Evolutionary conservation across 306 rosid species (phyloP).

Genomic region (Senna tora): DNA sequence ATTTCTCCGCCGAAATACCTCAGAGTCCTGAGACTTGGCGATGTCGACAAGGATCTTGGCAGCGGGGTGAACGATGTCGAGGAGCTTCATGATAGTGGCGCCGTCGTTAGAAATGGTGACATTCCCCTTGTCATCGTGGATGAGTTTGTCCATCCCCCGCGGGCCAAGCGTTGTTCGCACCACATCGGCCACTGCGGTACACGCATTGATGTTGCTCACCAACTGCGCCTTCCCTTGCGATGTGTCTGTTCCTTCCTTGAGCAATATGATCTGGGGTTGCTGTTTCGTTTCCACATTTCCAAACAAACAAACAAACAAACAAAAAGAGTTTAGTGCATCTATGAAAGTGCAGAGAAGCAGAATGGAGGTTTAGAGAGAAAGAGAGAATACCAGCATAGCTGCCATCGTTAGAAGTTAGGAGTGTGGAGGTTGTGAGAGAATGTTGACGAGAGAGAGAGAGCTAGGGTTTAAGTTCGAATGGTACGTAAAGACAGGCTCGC

Average conservation of each 20-base stretch:
- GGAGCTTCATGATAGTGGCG: constrained; percentile 97
- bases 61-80: constrained; percentile 94
- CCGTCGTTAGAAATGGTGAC: constrained; percentile 98
- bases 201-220: constrained; percentile 95
- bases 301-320: constrained; percentile 19
- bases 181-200: constrained; percentile 92
- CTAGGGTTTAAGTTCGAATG: constrained; percentile 53
- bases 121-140: constrained; percentile 84
- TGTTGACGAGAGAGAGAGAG: background rate
- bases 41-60: constrained; percentile 95
- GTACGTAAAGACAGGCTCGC: background rate
- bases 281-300: constrained; percentile 52
- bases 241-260: constrained; percentile 96
- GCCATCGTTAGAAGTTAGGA: constrained; percentile 64
- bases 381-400: constrained; percentile 72
- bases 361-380: constrained; percentile 17
- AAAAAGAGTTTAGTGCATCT: background rate
- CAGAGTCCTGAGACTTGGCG: constrained; percentile 96
- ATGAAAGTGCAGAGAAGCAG: background rate
- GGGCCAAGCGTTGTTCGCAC: constrained; percentile 93
- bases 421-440: constrained; percentile 7
- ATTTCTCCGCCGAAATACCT: constrained; percentile 49
- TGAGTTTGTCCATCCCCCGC: constrained; percentile 98
- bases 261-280: constrained; percentile 98
- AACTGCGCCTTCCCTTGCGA: constrained; percentile 95